Base-by-base conservation (phyloP, 2,329 filamentous ascomycete genomes). In the Ophiostoma sp. region DNA sequence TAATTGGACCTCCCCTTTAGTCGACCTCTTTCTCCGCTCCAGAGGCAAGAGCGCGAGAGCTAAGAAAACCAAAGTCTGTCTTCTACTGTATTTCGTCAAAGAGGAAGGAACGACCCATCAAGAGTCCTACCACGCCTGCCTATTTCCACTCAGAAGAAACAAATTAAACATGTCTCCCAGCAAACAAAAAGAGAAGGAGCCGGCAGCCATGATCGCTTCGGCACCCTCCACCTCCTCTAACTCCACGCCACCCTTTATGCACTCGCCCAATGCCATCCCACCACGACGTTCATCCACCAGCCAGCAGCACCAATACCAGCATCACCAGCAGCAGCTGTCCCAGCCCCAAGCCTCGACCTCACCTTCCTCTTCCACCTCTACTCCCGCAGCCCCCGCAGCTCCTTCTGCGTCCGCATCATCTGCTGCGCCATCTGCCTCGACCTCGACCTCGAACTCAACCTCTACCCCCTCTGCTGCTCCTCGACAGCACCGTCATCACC, bases 211-310 rank as follows among this genome's bases (percentile, higher is more conserved):
- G 69, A 68, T 74, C 69, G 71, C 75, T 4, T 11, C 54, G 23
- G 13, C 54, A 8, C 23, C 54, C 67, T 69, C 57, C 15, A 48
- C 71, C 27, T 31, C 36, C 36, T 39, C 36, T 11, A 48, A 48
- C 4, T 69, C 65, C 33, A n/a, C 69, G 33, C 74, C 76, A 54
- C 73, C 77, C 72, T 77, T 78, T 72, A 78, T 83, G 68, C 80
- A 81, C 71, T 86, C 84, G n/a, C 88, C 89, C 69, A 88, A 87
- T 78, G 83, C 84, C 52, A 92, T 93, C 70, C 90, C 91, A 27
- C 88, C 89, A 3, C 86, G 91, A 73, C 92, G 89, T 65, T 93
- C 90, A 70, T 91, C 89, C 0, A 87, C 86, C 70, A 83, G 84
- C 73, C 82, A 84, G 73, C 78, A 78, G 44, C 73, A 75, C 44